Conservation (phyloP, 805 yeast genomes). For the Starmerella geochares region DNA sequence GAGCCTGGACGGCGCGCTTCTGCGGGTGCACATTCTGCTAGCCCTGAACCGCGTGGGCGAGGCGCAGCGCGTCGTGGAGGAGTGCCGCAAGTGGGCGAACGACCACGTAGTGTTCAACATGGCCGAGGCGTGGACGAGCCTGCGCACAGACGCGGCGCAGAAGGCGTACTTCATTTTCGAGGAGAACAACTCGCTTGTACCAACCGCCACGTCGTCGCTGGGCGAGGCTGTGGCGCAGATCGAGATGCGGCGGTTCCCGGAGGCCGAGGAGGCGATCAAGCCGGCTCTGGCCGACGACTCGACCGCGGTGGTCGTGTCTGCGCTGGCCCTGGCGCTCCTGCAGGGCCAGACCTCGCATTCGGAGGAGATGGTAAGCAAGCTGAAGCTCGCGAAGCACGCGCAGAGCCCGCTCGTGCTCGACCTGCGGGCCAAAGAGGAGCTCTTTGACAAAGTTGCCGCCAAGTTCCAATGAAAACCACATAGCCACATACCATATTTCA, state of each 20-base stretch:
- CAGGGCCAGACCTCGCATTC: conserved; percentile 34
- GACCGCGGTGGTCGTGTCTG: conserved; percentile 45
- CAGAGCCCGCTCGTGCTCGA: conserved; percentile 49
- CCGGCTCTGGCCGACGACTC: conserved; percentile 35
- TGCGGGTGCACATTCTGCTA: conserved; percentile 34
- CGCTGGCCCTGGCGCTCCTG: conserved; percentile 52
- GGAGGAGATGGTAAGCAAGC: conserved; percentile 9
- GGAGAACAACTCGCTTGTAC: conserved; percentile 41
- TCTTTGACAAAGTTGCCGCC: conserved; percentile 54
- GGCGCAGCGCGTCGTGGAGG: conserved; percentile 39
- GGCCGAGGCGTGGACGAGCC: conserved; percentile 62
- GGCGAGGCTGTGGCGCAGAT: conserved; percentile 66
- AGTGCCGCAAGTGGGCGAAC: conserved; percentile 43
- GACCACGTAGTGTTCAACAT: conserved; percentile 71
- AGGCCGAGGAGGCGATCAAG: conserved; percentile 51
- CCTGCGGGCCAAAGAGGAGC: conserved; percentile 46
- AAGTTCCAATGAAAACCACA: conserved; percentile 26
- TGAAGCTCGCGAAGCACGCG: conserved; percentile 37
- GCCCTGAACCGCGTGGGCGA: conserved; percentile 37
- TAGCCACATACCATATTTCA: no score
- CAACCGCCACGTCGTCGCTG: conserved; percentile 45
- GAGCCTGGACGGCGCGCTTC: conserved; percentile 32
- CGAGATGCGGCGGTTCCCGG: conserved; percentile 70
- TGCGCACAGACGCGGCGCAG: conserved; percentile 35
- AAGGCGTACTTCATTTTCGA: conserved; percentile 44